Conservation (phyloP, 208 protist species). For the Leishmania tarentolae region DNA sequence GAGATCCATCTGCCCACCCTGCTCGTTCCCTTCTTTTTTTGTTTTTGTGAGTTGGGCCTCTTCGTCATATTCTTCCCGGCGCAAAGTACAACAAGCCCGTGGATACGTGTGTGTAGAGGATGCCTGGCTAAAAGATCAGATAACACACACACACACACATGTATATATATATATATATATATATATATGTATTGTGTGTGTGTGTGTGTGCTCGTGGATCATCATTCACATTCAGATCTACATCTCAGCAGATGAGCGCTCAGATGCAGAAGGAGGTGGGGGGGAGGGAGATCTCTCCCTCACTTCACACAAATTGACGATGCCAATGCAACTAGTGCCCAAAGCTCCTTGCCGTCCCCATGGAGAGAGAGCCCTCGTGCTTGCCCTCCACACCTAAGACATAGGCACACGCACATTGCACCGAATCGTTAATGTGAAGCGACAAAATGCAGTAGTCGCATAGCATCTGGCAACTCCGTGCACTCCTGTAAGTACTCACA, state of each 20-base stretch:
- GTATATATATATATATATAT: too few relatives aligned
- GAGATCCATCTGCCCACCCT: not conserved
- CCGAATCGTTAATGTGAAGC: conserved; percentile 15
- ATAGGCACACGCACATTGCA: not conserved
- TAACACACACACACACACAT: too few relatives aligned
- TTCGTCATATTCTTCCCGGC: not conserved
- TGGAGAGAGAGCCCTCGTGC: not conserved
- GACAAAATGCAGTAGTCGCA: conserved; percentile 32
- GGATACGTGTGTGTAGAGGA: not conserved
- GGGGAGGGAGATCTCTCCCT: not conserved
- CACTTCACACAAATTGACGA: not conserved
- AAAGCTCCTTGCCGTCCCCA: not conserved
- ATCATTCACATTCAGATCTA: not conserved
- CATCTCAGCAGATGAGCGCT: not conserved
- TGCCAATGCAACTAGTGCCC: not conserved
- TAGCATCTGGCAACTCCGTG: conserved; percentile 9
- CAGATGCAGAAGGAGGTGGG: not conserved
- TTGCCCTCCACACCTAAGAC: not conserved
- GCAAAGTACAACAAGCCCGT: not conserved
- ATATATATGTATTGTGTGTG: not conserved
- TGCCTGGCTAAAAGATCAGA: not conserved
- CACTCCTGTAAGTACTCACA: conserved; percentile 26
- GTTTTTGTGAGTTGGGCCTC: not conserved
- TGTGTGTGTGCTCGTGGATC: not conserved
- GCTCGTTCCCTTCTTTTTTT: not conserved